Conservation (phyloP, 2,329 filamentous ascomycete species). For the Colletotrichum sublineola region DNA sequence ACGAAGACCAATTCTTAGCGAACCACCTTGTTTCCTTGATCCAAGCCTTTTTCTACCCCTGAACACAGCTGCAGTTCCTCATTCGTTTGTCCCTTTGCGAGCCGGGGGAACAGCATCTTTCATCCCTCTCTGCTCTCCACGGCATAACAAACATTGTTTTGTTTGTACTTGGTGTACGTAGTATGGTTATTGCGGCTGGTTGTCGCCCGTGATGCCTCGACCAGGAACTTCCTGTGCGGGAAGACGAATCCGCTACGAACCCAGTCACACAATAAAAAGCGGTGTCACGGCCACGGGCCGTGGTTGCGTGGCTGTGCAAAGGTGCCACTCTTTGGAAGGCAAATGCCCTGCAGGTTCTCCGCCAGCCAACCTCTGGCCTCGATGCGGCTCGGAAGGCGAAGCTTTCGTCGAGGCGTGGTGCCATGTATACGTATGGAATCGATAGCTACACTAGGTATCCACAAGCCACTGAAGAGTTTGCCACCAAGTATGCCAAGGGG, state of each 20-base stretch:
- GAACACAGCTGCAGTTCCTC: constrained; percentile 5
- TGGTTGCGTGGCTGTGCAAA: constrained; percentile 32
- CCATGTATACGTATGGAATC: neutral
- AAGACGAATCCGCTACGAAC: constrained; percentile 31
- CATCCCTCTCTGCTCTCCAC: neutral
- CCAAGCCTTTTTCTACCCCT: constrained; percentile 14
- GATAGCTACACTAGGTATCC: neutral
- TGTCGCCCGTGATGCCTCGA: constrained; percentile 3
- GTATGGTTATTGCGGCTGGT: neutral
- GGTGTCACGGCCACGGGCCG: constrained; percentile 27
- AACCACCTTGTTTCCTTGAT: constrained; percentile 24
- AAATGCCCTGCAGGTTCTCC: neutral
- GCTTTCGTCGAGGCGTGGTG: constrained; percentile 22
- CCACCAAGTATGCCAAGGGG: constrained; percentile 11
- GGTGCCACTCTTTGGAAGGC: constrained; percentile 1
- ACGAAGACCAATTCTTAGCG: constrained; percentile 12
- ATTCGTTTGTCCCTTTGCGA: neutral
- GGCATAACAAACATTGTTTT: neutral
- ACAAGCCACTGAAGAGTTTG: neutral
- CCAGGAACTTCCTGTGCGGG: constrained; percentile 10
- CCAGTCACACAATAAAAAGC: neutral
- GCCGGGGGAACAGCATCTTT: constrained; percentile 10
- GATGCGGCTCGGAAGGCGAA: constrained; percentile 14
- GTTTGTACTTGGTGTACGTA: neutral
- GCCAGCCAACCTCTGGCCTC: neutral